Base-by-base conservation (phyloP, 1,284 basidiomycete species). In the Schizophyllum commune region DNA sequence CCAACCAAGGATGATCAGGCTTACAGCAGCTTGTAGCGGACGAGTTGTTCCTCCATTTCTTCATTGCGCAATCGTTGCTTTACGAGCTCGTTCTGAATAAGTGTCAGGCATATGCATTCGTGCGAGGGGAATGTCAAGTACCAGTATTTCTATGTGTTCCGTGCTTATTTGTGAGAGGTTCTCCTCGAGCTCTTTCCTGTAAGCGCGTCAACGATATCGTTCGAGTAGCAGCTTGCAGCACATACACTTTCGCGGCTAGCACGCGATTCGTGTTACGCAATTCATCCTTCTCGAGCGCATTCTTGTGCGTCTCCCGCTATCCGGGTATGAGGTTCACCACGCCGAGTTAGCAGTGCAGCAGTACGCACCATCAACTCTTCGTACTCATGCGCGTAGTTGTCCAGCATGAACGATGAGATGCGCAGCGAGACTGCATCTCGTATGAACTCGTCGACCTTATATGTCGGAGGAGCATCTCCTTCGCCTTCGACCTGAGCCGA, bases 391-490 rank as follows among this genome's bases (percentile, higher is more conserved):
- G 88, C 85, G 72, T 93, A 96, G 21, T 84, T 82, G 71, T 97
- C 94, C 57, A 96, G 78, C 91, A 93, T 93, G 74, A 96, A 94
- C 0, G 94, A 90, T 2, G 92, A 94, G 63, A 98, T 94, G 64
- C 83, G 83, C 64, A 96, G 75, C 20, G 85, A 83, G 63, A 92
- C 84, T 4, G 94, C 90, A 68, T 97, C 94, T 62, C 85, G 81
- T 1, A 97, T 89, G 73, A 96, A 94, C 58, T 87, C 84, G 67
- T 94, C 85, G 8, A 91, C 86, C 58, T 80, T 78, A 73, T 95
- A 94, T 60, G 62, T 64, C 27, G 67, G 67, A 54, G 69, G 65
- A 2, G 69, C 68, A 19, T 72, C 71, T 20, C 68, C 72, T 1
- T 65, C 61, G 52, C 63, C 65, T 27, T 70, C 67, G 58, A 74